Evolutionary conservation across 2,329 filamentous ascomycete species (phyloP).

Genomic region (Sordariomycetes sp.): DNA sequence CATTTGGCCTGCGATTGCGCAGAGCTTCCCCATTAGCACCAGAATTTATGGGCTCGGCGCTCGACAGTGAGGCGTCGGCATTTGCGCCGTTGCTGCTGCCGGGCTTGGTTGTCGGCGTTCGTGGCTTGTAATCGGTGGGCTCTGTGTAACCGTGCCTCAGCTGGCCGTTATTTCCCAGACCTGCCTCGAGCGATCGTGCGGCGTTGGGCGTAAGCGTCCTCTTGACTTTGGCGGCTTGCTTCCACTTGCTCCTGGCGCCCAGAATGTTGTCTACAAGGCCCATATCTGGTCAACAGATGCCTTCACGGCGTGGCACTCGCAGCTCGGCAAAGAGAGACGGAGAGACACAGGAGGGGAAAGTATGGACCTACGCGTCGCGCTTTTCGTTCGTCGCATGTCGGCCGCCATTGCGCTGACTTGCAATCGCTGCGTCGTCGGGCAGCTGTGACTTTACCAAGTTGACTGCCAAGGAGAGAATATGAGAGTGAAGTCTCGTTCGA

Average conservation of each 20-base stretch:
- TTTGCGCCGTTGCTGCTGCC: neutral
- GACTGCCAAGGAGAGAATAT: no score
- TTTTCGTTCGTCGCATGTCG: neutral
- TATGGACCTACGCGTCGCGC: neutral
- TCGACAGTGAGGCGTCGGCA: neutral
- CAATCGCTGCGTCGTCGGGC: no score
- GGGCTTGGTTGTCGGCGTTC: neutral
- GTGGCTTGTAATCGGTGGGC: neutral
- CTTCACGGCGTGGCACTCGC: neutral
- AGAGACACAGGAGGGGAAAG: neutral
- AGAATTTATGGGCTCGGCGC: neutral
- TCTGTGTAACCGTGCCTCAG: neutral
- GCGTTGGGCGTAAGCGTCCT: neutral
- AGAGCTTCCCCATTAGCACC: neutral
- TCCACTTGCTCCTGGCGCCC: neutral
- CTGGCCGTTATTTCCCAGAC: no score
- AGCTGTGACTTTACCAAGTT: no score
- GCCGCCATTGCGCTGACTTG: neutral
- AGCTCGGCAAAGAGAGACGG: neutral
- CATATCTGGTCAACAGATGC: neutral
- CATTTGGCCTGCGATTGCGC: neutral
- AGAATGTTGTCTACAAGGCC: neutral
- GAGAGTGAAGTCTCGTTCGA: no score
- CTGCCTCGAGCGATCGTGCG: neutral
- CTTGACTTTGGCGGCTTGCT: neutral